phyloP scores from a whole-genome alignment of 441 rosid genomes.

The Syzygium syzygioides region DNA sequence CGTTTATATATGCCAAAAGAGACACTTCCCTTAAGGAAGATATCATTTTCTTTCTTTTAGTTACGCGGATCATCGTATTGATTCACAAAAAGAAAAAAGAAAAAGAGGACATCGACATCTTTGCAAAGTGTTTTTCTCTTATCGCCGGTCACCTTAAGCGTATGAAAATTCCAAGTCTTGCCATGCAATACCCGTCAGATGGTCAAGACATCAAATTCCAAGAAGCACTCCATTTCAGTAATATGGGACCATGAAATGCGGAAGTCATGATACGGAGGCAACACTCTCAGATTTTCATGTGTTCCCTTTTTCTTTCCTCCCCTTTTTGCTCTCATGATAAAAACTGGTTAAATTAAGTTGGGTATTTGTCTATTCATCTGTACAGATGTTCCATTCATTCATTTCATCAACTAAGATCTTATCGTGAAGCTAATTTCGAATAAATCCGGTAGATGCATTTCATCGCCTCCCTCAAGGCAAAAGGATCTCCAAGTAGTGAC shows the following conservation, averaged over 20 bases:
- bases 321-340: not conserved
- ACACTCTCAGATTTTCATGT: not conserved
- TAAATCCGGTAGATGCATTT: not conserved
- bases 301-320: not conserved
- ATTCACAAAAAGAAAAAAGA: not conserved
- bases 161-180: no score
- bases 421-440: not conserved
- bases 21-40: not conserved
- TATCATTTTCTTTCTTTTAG: fast-evolving
- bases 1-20: not conserved
- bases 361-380: not conserved
- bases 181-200: no score
- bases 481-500: not conserved
- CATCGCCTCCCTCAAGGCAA: not conserved
- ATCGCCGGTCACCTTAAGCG: no score
- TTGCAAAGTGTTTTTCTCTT: no score
- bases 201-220: no score
- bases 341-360: not conserved
- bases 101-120: no score
- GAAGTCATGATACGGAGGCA: not conserved
- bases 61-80: fast-evolving
- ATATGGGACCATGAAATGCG: not conserved
- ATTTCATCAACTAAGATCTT: not conserved
- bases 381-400: not conserved
- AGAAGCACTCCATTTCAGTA: not conserved